Percentiles rank a stretch among this genome's conserved stretches.
Conservation (phyloP, 306 rosid species). For the Boehmeria nivea region DNA sequence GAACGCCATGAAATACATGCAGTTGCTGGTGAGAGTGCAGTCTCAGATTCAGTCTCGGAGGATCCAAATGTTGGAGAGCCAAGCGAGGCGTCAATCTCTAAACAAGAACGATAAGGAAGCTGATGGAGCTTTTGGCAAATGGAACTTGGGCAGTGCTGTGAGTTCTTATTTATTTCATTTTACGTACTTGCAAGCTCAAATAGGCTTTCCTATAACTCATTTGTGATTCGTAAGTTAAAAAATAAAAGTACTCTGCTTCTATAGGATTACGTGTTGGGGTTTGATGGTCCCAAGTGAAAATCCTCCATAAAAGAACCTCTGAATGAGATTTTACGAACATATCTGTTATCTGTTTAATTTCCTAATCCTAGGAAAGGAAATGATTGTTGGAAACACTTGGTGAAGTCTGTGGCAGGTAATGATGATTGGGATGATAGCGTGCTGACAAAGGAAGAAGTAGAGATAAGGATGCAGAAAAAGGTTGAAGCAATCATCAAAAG, state of each 20-base stretch:
- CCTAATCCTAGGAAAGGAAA: no score
- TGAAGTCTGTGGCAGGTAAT: constrained; percentile 72
- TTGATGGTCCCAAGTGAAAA: no score
- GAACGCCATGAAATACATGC: constrained; percentile 97
- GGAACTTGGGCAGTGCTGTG: constrained; percentile 53
- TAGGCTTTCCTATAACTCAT: no score
- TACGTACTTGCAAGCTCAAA: no score
- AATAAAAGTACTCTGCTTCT: no score
- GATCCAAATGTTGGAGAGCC: constrained; percentile 88
- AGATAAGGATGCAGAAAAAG: constrained; percentile 77
- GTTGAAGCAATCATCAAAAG: constrained; percentile 87
- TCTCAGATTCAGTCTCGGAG: constrained; percentile 90
- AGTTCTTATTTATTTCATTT: constrained; percentile 19
- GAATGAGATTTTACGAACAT: no score
- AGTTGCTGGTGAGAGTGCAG: constrained; percentile 84
- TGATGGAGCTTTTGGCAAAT: constrained; percentile 62
- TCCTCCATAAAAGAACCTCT: no score
- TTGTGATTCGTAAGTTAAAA: no score
- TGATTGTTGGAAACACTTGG: constrained; percentile 12
- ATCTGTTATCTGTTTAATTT: no score
- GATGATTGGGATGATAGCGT: constrained; percentile 94
- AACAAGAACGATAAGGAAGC: constrained; percentile 57
- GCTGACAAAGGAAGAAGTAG: constrained; percentile 85
- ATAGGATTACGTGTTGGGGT: no score
- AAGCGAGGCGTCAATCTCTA: constrained; percentile 68